Evolutionary conservation across 2,329 filamentous ascomycete genomes (phyloP).

Genomic region (Penicillium decumbens): DNA sequence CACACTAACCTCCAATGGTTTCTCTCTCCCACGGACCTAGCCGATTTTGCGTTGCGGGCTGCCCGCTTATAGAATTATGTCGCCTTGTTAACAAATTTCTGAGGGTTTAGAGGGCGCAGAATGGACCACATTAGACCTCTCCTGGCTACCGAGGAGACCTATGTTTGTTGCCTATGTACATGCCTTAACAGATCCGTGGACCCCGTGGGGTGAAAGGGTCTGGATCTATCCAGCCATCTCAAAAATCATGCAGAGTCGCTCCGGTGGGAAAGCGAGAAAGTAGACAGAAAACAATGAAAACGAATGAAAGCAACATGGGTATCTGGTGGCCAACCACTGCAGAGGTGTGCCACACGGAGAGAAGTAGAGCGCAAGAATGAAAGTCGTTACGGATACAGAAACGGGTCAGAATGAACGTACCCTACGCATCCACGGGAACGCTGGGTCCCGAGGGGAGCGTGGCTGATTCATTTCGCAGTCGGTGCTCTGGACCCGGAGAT

Average conservation of each 20-base stretch:
- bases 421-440: conserved; percentile 33
- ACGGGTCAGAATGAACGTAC: not conserved
- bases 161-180: not conserved
- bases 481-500: conserved; percentile 28
- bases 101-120: not conserved
- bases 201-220: not conserved
- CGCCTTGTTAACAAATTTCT: not conserved
- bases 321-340: conserved; percentile 30
- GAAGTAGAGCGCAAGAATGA: conserved; percentile 11
- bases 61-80: not conserved
- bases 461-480: conserved; percentile 23
- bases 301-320: conserved; percentile 24
- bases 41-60: conserved; percentile 2
- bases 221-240: not conserved
- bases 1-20: conserved; percentile 11
- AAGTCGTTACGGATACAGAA: conserved; percentile 15
- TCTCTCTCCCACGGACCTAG: conserved; percentile 14
- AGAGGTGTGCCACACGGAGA: conserved; percentile 19
- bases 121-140: not conserved
- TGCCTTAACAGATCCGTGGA: not conserved
- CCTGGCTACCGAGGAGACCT: not conserved
- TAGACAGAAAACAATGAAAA: conserved; percentile 6
- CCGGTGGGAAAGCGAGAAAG: not conserved
- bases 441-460: conserved; percentile 25
- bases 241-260: conserved; percentile 1